Evolutionary conservation across 352 stramenopile genomes (phyloP).

Genomic region (Paralagenidium karlingii): DNA sequence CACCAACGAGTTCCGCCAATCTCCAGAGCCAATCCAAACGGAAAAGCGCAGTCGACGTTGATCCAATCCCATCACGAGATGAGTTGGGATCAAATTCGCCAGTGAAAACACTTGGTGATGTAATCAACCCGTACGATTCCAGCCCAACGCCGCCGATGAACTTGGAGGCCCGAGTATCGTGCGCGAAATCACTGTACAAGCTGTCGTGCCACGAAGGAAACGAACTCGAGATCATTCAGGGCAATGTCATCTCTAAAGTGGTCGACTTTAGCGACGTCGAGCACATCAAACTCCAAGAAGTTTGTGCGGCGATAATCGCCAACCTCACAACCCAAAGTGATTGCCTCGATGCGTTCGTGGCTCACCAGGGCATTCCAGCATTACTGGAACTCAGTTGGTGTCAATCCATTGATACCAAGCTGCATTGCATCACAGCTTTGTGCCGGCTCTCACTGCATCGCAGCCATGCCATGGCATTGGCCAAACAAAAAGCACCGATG

Average conservation of each 20-base stretch:
- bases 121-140: too few species aligned
- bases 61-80: too few species aligned
- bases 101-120: too few species aligned
- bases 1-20: too few species aligned
- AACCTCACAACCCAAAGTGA: conserved; percentile 40
- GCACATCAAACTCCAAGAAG: conserved; percentile 30
- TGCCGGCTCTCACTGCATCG: conserved; percentile 34
- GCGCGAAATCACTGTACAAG: conserved; percentile 67
- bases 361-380: conserved; percentile 32
- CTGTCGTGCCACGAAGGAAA: conserved; percentile 42
- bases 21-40: too few species aligned
- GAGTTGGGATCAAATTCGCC: too few species aligned
- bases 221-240: conserved; percentile 45
- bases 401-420: conserved; percentile 46
- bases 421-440: conserved; percentile 49
- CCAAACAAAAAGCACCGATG: conserved; percentile 30
- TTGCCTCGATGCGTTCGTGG: conserved; percentile 31
- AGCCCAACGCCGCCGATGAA: too few species aligned
- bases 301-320: conserved; percentile 42
- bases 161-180: conserved; percentile 37
- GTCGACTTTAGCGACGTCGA: conserved; percentile 61
- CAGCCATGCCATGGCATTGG: conserved; percentile 17
- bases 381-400: conserved; percentile 64
- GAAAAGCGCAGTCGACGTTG: too few species aligned
- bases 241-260: conserved; percentile 48